phyloP scores from a whole-genome alignment of 192 early-diverging fungal species.

The Coemansia umbellata region DNA sequence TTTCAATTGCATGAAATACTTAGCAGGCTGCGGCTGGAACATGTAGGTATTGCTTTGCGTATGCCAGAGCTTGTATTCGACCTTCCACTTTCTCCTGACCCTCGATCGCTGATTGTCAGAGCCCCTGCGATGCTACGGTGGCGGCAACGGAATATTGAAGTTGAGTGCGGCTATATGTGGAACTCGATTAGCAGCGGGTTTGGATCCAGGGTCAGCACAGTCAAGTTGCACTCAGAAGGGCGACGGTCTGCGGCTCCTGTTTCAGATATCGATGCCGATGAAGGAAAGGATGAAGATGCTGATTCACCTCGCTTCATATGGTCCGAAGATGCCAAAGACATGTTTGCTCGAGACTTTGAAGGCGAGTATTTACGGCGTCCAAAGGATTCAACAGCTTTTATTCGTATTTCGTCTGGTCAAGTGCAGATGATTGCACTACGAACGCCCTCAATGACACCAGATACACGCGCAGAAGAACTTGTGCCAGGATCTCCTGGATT shows the following conservation, averaged over 20 bases:
- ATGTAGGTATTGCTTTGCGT: conserved; percentile 29
- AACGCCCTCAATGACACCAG: conserved; percentile 44
- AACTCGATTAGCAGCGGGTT: conserved; percentile 28
- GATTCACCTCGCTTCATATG: conserved; percentile 17
- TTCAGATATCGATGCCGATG: not conserved
- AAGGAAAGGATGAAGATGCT: not conserved
- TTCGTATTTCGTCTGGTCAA: conserved; percentile 19
- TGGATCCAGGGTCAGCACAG: conserved; percentile 11
- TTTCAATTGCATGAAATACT: conserved; percentile 44
- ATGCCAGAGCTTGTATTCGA: conserved; percentile 42
- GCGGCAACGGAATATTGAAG: conserved; percentile 35
- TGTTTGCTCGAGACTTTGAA: conserved; percentile 18
- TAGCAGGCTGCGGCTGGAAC: conserved; percentile 44
- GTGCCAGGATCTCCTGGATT: conserved; percentile 24
- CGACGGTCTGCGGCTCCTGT: not conserved
- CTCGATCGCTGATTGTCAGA: conserved; percentile 8
- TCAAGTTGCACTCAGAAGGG: conserved; percentile 1
- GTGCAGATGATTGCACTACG: conserved; percentile 35
- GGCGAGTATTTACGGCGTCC: conserved; percentile 14
- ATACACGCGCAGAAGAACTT: conserved; percentile 41
- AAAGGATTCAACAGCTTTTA: conserved; percentile 45
- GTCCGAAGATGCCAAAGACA: conserved; percentile 8
- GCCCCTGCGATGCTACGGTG: conserved; percentile 44
- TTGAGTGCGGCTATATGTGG: conserved; percentile 44
- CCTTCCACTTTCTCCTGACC: conserved; percentile 33